phyloP scores from a whole-genome alignment of 192 early-diverging fungal genomes.

The Coemansia sp. region DNA sequence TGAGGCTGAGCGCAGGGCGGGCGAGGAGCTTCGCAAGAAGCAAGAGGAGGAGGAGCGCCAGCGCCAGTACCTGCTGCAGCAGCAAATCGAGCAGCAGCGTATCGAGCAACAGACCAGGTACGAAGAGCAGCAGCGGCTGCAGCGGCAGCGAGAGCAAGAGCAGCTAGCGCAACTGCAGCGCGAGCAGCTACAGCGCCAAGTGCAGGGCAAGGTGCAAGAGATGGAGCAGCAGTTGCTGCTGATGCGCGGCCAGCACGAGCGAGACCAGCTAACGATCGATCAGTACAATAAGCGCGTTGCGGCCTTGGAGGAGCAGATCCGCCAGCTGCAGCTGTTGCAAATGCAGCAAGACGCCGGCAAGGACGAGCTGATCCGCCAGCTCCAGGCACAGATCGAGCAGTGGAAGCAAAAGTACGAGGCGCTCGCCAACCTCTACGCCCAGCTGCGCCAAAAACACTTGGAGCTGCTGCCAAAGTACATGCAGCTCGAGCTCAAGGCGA shows the following conservation, averaged over 20 bases:
- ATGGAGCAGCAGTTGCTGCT: constrained; percentile 82
- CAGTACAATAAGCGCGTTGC: constrained; percentile 89
- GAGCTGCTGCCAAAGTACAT: constrained; percentile 93
- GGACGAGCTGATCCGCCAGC: constrained; percentile 80
- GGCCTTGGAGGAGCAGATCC: constrained; percentile 83
- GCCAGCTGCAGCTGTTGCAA: constrained; percentile 67
- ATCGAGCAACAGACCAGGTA: constrained; percentile 74
- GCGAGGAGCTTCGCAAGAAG: constrained; percentile 65
- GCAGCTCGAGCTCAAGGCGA: constrained; percentile 78
- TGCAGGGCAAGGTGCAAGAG: constrained; percentile 76
- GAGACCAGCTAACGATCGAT: constrained; percentile 80
- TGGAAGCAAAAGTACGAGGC: constrained; percentile 99
- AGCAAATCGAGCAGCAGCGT: constrained; percentile 60
- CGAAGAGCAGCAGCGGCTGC: constrained; percentile 77
- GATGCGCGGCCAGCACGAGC: constrained; percentile 75
- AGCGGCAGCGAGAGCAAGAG: constrained; percentile 71
- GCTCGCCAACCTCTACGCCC: constrained; percentile 96
- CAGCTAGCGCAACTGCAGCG: constrained; percentile 75
- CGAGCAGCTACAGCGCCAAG: constrained; percentile 83
- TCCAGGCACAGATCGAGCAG: constrained; percentile 93
- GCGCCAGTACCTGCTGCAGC: constrained; percentile 53
- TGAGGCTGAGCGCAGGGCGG: constrained; percentile 63
- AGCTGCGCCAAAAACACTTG: constrained; percentile 94
- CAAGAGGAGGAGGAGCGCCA: constrained; percentile 70
- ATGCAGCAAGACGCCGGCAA: constrained; percentile 78